Base-by-base conservation (phyloP, 2,329 filamentous ascomycete species). In the Colletotrichum sidae region DNA sequence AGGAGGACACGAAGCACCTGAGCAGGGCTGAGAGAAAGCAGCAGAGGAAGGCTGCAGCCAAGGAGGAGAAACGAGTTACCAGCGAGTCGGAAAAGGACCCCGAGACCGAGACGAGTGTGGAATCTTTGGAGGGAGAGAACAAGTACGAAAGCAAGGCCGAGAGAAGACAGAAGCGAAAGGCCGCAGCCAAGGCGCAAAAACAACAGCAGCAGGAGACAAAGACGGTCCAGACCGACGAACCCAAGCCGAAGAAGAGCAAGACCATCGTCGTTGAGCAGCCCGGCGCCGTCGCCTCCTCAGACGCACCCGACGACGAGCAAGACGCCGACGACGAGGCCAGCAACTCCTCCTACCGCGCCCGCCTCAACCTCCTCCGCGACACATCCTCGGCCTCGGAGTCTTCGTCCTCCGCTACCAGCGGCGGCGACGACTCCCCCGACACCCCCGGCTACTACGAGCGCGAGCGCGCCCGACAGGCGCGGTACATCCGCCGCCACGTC, bases 401-500 rank as follows among this genome's bases (percentile, higher is more conserved):
- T 3, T 53, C 69, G 5, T 67, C 69, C 7, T 66, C 69, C 9
- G 54, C 57, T 12, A 42, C 55, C 37, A 63, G 68, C 33, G 54
- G 38, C 25, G 55, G 55, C n/a, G 55, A 39, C 25, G 66, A 58
- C 41, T 67, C 71, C 12, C 65, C 64, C 15, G 60, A 68, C 8
- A 44, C 37, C 17, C 56, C 49, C 25, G 54, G 53, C 34, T 38
- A 57, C 25, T 58, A 63, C 37, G 62, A 67, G 33, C 44, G 55
- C 2, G 70, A 75, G 25, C 67, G 68, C 34, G 68, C 51, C n/a
- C 47, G 65, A 3, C 71, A 78, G 39, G 69, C 68, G 56, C 68
- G 67, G 4, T 78, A 79, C 66, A 71, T 79, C 35, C 72, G 72
- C 13, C 62, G 71, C 7, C 69, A 77, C 65, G 67, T 79, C 49